These are phyloP conservation scores for Phialocephala subalpina DNA, from an alignment of 2,329 filamentous ascomycete species.

Conservation along the genomic window DNA sequence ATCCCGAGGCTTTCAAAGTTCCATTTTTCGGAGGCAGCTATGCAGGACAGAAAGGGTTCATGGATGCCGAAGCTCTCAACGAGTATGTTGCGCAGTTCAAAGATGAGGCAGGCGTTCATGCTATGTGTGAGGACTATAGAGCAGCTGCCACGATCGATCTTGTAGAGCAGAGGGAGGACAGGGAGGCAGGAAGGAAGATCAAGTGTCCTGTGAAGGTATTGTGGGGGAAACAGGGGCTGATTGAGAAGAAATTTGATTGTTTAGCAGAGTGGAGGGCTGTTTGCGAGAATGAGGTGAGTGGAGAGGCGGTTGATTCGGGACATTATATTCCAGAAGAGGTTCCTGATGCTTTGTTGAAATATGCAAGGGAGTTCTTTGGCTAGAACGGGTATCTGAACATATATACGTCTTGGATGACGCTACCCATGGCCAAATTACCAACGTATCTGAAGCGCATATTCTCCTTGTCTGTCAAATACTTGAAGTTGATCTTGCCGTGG, in stretches of 20 bases:
- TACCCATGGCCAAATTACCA: too few relatives aligned
- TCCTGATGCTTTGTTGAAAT: constrained; percentile 54
- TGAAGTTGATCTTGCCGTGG: too few relatives aligned
- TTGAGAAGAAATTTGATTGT: constrained; percentile 58
- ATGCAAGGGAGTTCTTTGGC: constrained; percentile 50
- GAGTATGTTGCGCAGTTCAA: constrained; percentile 34
- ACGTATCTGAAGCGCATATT: too few relatives aligned
- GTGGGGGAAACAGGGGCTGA: constrained; percentile 57
- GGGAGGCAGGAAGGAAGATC: constrained; percentile 52
- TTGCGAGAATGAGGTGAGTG: constrained; percentile 48
- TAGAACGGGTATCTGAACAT: not conserved
- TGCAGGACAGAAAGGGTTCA: constrained; percentile 48
- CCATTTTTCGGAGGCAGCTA: constrained; percentile 43
- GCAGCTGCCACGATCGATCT: constrained; percentile 61
- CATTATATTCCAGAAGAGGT: constrained; percentile 61
- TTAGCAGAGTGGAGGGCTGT: constrained; percentile 60
- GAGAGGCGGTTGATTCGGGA: constrained; percentile 53
- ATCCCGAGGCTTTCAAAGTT: constrained; percentile 50
- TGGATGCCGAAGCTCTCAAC: constrained; percentile 15
- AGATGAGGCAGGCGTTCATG: constrained; percentile 52
- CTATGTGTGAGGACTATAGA: constrained; percentile 64
- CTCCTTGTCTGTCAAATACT: too few relatives aligned
- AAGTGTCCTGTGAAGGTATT: constrained; percentile 56
- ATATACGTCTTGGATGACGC: too few relatives aligned
- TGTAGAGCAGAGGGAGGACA: constrained; percentile 56